Conservation (phyloP, 306 rosid genomes). For the Prunus mongolica region DNA sequence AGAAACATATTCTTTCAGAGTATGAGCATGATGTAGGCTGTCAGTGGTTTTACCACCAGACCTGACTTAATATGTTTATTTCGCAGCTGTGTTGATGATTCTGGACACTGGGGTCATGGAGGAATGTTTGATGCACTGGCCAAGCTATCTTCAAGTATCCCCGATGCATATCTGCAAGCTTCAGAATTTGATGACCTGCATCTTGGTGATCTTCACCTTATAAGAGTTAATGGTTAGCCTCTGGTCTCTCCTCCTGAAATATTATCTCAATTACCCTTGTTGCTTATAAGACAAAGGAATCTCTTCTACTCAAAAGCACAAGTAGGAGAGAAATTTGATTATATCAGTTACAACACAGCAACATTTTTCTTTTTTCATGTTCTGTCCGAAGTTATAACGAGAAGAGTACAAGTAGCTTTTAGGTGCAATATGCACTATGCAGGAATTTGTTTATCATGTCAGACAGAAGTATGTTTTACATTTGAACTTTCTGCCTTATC, state of each 20-base stretch:
- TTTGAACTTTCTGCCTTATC: background rate
- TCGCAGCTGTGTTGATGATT: conserved; percentile 77
- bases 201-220: conserved; percentile 92
- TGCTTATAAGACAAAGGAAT: background rate
- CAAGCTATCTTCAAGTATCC: conserved; percentile 62
- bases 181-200: conserved; percentile 82
- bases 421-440: background rate
- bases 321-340: background rate
- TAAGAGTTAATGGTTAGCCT: conserved; percentile 64
- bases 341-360: background rate
- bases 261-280: background rate
- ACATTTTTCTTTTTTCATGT: background rate
- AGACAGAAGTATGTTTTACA: background rate
- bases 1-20: no score
- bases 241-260: background rate
- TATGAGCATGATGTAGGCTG: background rate
- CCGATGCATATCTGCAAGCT: conserved; percentile 73
- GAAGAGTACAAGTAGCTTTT: background rate
- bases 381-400: background rate
- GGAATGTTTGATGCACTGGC: conserved; percentile 85
- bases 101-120: conserved; percentile 92
- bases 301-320: background rate
- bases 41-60: conserved; percentile 8
- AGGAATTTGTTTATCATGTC: background rate
- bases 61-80: conserved; percentile 12